phyloP scores from a whole-genome alignment of 805 yeast genomes.

The Candida vartiovaarae region DNA sequence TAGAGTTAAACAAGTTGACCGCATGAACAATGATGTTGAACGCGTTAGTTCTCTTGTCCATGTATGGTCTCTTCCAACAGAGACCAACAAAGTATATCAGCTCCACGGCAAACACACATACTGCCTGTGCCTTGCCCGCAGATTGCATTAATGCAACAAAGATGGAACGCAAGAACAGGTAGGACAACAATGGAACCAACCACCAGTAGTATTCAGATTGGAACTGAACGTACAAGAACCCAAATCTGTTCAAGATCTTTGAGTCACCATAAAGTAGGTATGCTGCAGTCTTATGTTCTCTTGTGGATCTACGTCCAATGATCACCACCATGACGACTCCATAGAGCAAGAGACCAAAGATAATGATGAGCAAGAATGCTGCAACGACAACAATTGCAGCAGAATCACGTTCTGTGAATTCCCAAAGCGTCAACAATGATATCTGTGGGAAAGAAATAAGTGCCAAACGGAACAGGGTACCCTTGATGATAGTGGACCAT shows the following conservation, averaged over 20 bases:
- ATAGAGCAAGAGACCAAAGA: conserved; percentile 52
- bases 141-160: conserved; percentile 82
- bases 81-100: conserved; percentile 57
- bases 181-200: conserved; percentile 55
- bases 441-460: conserved; percentile 86
- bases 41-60: conserved; percentile 93
- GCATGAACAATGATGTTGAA: conserved; percentile 83
- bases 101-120: conserved; percentile 70
- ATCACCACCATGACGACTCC: conserved; percentile 69
- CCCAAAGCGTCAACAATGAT: conserved; percentile 79
- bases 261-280: conserved; percentile 83
- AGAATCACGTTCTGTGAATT: conserved; percentile 76
- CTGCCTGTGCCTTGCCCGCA: conserved; percentile 76
- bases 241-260: conserved; percentile 74
- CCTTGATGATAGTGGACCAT: conserved; percentile 83
- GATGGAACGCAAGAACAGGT: conserved; percentile 66
- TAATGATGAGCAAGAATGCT: conserved; percentile 53
- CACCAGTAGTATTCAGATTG: conserved; percentile 85
- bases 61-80: conserved; percentile 75
- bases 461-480: conserved; percentile 77
- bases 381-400: conserved; percentile 81
- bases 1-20: conserved; percentile 72
- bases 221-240: conserved; percentile 87
- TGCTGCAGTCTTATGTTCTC: conserved; percentile 84
- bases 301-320: conserved; percentile 66